These are phyloP conservation scores for Saccharomycopsis amapae DNA, from an alignment of 805 yeast species.

Conservation along the genomic window DNA sequence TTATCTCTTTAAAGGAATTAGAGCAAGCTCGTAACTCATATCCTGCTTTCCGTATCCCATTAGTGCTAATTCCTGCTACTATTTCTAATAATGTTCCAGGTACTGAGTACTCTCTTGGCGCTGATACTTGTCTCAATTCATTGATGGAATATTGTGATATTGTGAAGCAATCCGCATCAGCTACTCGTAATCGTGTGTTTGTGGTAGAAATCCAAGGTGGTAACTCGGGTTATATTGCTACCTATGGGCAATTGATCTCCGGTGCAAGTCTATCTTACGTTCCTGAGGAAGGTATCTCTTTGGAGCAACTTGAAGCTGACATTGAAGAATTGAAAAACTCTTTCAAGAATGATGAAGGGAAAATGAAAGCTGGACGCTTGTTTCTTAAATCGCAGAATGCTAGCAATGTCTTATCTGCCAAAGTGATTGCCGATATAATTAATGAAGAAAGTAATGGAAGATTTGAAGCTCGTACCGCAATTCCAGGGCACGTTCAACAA, in stretches of 20 bases:
- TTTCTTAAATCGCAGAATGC: slow-evolving; percentile 62
- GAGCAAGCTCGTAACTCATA: slow-evolving; percentile 51
- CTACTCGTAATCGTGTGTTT: slow-evolving; percentile 70
- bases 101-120: slow-evolving; percentile 69
- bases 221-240: slow-evolving; percentile 71
- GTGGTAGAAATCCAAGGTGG: slow-evolving; percentile 86
- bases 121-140: slow-evolving; percentile 69
- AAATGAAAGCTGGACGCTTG: slow-evolving; percentile 61
- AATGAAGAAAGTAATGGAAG: slow-evolving; percentile 54
- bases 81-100: slow-evolving; percentile 79
- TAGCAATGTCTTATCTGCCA: slow-evolving; percentile 52
- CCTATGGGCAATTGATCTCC: slow-evolving; percentile 57
- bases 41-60: slow-evolving; percentile 71
- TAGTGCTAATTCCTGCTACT: slow-evolving; percentile 73
- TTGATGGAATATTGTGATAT: slow-evolving; percentile 69
- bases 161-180: slow-evolving; percentile 72
- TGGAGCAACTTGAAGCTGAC: slow-evolving; percentile 58
- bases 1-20: slow-evolving; percentile 61
- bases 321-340: slow-evolving; percentile 52
- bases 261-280: slow-evolving; percentile 73
- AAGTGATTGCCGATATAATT: slow-evolving; percentile 61
- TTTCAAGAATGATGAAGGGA: slow-evolving; percentile 56
- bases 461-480: slow-evolving; percentile 72
- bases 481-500: slow-evolving; percentile 85
- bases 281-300: slow-evolving; percentile 62